Conservation (phyloP, 257 asterid species). For the Solanum boliviense region DNA sequence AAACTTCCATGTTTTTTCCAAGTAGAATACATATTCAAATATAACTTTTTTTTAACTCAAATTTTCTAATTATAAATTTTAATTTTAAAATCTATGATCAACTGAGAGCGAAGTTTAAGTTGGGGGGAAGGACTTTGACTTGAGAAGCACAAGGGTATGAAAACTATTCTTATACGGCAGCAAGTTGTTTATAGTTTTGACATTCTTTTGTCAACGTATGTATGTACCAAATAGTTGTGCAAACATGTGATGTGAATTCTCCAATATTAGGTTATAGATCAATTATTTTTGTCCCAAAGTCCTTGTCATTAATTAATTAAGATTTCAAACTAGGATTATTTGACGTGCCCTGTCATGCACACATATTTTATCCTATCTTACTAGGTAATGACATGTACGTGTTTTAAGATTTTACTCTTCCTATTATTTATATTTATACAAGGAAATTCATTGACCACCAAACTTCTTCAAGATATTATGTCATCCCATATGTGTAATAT, state of each 20-base stretch:
- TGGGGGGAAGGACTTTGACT: neutral
- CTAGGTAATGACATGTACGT: neutral
- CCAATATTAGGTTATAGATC: constrained; percentile 15
- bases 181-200: constrained; percentile 7
- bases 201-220: constrained; percentile 24
- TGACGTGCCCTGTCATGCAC: neutral
- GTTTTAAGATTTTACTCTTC: neutral
- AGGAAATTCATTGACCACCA: neutral
- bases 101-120: neutral
- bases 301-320: neutral
- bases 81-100: neutral
- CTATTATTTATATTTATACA: neutral
- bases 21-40: neutral
- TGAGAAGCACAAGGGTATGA: neutral
- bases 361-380: neutral
- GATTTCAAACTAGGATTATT: neutral
- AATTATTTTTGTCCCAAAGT: constrained; percentile 5
- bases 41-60: neutral
- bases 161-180: neutral
- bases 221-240: constrained; percentile 7
- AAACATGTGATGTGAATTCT: constrained; percentile 27
- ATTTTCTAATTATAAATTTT: neutral
- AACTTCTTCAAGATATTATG: neutral
- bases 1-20: neutral
- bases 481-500: neutral